A percentile compares a stretch with the other conserved stretches of the same genome.
These are phyloP conservation scores for Nymphaea thermarum DNA, from an alignment of 164 flowering plant species.

Conservation along the genomic window DNA sequence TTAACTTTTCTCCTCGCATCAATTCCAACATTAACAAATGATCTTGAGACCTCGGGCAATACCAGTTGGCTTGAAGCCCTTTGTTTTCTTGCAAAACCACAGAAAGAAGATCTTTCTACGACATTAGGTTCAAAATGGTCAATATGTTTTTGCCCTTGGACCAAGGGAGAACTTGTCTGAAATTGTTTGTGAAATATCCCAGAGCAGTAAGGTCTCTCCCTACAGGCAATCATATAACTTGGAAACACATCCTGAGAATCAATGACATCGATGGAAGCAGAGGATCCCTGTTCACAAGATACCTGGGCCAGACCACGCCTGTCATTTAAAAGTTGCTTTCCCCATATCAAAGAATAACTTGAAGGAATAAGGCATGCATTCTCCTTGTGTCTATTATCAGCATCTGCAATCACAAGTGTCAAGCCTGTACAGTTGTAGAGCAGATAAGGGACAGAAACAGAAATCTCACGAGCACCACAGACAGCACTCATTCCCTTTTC, in stretches of 20 bases:
- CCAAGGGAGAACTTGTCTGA: constrained; percentile 11
- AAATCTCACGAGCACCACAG: constrained; percentile 81
- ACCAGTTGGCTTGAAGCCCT: constrained; percentile 11
- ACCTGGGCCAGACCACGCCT: constrained; percentile 54
- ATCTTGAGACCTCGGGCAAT: not conserved
- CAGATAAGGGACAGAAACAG: constrained; percentile 65
- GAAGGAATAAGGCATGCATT: constrained; percentile 39
- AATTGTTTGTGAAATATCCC: constrained; percentile 14
- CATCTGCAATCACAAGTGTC: constrained; percentile 42
- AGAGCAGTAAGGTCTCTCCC: constrained; percentile 9
- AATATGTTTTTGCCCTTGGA: constrained; percentile 3
- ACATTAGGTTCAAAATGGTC: constrained; percentile 6
- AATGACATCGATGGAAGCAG: constrained; percentile 7
- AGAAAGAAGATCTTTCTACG: constrained; percentile 8
- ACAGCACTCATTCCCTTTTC: constrained; percentile 77
- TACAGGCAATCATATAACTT: constrained; percentile 21
- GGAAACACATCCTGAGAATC: constrained; percentile 7
- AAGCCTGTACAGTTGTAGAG: constrained; percentile 76
- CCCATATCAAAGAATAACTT: constrained; percentile 44
- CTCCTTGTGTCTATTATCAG: constrained; percentile 28
- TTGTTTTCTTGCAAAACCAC: constrained; percentile 3
- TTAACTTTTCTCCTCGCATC: constrained; percentile 26
- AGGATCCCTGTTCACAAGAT: constrained; percentile 17
- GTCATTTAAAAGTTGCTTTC: constrained; percentile 16
- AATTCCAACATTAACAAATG: not conserved